Evolutionary conservation across 352 stramenopile genomes (phyloP).

Genomic region (Saprolegnia diclina): DNA sequence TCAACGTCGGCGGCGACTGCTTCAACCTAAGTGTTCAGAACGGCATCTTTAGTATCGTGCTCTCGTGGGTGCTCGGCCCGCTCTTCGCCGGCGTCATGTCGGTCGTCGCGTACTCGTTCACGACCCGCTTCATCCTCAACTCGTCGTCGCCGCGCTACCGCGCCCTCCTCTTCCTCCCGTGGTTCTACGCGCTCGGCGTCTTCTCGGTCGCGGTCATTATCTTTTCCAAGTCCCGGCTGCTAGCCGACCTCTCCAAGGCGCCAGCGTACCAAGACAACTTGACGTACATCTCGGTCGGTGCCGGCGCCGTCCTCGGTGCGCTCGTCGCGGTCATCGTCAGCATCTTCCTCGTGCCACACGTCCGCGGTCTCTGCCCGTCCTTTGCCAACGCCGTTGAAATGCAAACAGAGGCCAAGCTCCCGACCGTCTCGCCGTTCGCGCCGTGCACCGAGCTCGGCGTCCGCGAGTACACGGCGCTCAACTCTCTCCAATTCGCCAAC

Average conservation of each 20-base stretch:
- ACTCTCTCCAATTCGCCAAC: constrained; percentile 4
- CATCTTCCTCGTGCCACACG: constrained; percentile 32
- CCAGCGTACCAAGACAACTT: constrained; percentile 22
- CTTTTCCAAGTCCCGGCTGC: constrained; percentile 36
- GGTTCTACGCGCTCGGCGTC: constrained; percentile 45
- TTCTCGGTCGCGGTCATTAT: constrained; percentile 47
- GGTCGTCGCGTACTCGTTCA: constrained; percentile 49
- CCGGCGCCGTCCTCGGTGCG: background rate
- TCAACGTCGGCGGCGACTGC: constrained; percentile 36
- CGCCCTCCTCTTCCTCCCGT: constrained; percentile 38
- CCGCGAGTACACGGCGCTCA: constrained; percentile 6
- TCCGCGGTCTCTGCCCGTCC: constrained; percentile 29
- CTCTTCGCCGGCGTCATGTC: constrained; percentile 43
- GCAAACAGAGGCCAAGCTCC: constrained; percentile 3
- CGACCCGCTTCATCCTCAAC: constrained; percentile 45
- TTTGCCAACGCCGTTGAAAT: background rate
- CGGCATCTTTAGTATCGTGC: constrained; percentile 47
- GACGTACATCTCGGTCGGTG: constrained; percentile 16
- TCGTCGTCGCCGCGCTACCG: constrained; percentile 32
- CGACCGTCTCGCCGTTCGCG: constrained; percentile 1
- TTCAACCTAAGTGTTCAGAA: constrained; percentile 42
- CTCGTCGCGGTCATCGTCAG: constrained; percentile 21
- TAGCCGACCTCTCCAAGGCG: constrained; percentile 4
- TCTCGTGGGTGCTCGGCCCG: constrained; percentile 63
- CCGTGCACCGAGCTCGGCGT: constrained; percentile 5